Evolutionary conservation across 495 filamentous ascomycete species (phyloP).

Genomic region (Aspergillus campestris): DNA sequence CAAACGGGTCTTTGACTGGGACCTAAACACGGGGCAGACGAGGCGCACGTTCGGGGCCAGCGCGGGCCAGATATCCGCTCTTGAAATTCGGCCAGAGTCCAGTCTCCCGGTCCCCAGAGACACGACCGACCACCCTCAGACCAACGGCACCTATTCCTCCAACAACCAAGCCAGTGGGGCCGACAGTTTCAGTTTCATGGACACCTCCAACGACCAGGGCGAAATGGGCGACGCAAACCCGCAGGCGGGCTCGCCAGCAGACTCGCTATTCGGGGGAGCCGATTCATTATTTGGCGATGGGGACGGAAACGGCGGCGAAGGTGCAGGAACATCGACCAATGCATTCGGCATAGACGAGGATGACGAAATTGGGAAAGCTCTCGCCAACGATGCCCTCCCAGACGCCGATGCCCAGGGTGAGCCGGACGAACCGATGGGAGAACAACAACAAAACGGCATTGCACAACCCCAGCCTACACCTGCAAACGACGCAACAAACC

Average conservation of each 20-base stretch:
- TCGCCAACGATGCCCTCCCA: constrained; percentile 51
- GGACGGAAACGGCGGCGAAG: constrained; percentile 50
- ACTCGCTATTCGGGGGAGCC: constrained; percentile 54
- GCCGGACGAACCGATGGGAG: constrained; percentile 12
- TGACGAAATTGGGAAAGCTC: constrained; percentile 74
- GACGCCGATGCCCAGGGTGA: constrained; percentile 35
- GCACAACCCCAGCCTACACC: constrained; percentile 5
- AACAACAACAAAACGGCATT: constrained; percentile 17
- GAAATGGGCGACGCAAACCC: constrained; percentile 28
- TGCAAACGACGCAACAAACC: constrained; percentile 4
- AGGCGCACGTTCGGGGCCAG: constrained; percentile 65
- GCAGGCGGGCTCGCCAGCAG: constrained; percentile 58
- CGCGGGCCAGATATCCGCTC: constrained; percentile 76
- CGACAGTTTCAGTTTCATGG: constrained; percentile 30
- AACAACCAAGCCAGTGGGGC: constrained; percentile 45
- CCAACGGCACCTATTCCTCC: constrained; percentile 60
- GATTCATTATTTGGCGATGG: constrained; percentile 74
- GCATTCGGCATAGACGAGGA: constrained; percentile 71
- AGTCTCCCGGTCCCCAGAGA: constrained; percentile 66
- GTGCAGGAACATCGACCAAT: constrained; percentile 45
- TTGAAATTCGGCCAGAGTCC: constrained; percentile 77
- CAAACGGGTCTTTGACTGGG: constrained; percentile 89
- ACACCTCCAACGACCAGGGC: constrained; percentile 37
- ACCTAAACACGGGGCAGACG: constrained; percentile 78
- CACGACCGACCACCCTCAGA: constrained; percentile 45